Base-by-base conservation (phyloP, 352 stramenopile genomes). In the Phytophthora nicotianae region DNA sequence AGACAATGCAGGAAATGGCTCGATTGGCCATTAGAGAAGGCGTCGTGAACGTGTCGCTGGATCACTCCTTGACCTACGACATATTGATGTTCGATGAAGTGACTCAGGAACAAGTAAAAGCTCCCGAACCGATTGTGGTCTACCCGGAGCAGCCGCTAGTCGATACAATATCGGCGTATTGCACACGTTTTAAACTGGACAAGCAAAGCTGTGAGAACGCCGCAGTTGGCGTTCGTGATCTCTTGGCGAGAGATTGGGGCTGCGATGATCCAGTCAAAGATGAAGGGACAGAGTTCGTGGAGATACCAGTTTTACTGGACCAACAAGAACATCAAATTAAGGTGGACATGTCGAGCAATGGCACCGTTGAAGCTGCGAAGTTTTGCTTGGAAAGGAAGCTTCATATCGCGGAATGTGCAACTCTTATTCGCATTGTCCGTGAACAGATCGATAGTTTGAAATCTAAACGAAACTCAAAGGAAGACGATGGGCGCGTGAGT, bases 41-140 rank as follows among this genome's bases (percentile, higher is more conserved):
- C 11, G 50, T 89, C 16, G 77, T 85, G 27, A 90, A 89, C 43
- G 50, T 90, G 43, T 86, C 79, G 24, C 52, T 88, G 27, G 81
- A 90, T 51, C 72, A 68, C 51, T 75, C 68, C 24, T 63, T 90
- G 21, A 29, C 35, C 17, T 90, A 88, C 53, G 50, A 76, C 13
- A 50, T 90, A 17, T 62, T 20, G 37, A 51, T 71, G 1, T 1
- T 37, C n/a, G 61, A 60, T 17, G n/a, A 62, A 19, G 29, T 17
- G 10, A 66, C 37, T 6, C 41, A 60, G 16, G 43, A 70, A n/a
- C 9, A 43, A 17, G 17, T 73, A 17, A 59, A 58, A 33, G 35
- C 74, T 10, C 50, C 59, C 14, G 59, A 72, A 48, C 56, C 38
- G 19, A 47, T 85, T 21, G 60, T 60, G 2, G 61, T 84, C 14